Evolutionary conservation across 306 rosid genomes (phyloP).

Genomic region (Fragaria ananassa): DNA sequence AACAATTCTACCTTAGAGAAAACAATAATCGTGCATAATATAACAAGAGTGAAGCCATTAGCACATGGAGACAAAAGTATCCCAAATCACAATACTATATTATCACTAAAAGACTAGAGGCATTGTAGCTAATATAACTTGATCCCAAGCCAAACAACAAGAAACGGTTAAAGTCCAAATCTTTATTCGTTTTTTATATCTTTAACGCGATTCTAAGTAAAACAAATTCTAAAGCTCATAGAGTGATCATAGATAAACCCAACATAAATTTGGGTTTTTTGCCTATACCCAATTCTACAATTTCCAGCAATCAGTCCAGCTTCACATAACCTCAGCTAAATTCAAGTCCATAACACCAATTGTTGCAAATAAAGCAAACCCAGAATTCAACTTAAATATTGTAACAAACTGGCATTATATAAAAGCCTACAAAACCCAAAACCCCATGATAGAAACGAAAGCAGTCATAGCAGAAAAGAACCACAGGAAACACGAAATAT

Average conservation of each 20-base stretch:
- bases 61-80: background rate
- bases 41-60: background rate
- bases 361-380: background rate
- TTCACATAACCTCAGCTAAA: background rate
- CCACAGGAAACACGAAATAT: background rate
- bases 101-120: background rate
- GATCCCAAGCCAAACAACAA: constrained; percentile 10
- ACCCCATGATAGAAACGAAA: background rate
- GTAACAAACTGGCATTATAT: background rate
- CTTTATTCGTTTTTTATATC: background rate
- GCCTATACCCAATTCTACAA: background rate
- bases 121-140: background rate
- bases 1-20: background rate
- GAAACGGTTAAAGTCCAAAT: background rate
- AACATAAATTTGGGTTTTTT: background rate
- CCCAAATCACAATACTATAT: background rate
- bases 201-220: background rate
- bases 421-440: background rate
- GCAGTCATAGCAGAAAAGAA: background rate
- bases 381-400: background rate
- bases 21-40: background rate
- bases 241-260: background rate
- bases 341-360: background rate
- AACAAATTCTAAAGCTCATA: background rate
- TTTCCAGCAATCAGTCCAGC: background rate